phyloP scores from a whole-genome alignment of 371 early-diverging fungal genomes.

The Zancudomyces culisetae region DNA sequence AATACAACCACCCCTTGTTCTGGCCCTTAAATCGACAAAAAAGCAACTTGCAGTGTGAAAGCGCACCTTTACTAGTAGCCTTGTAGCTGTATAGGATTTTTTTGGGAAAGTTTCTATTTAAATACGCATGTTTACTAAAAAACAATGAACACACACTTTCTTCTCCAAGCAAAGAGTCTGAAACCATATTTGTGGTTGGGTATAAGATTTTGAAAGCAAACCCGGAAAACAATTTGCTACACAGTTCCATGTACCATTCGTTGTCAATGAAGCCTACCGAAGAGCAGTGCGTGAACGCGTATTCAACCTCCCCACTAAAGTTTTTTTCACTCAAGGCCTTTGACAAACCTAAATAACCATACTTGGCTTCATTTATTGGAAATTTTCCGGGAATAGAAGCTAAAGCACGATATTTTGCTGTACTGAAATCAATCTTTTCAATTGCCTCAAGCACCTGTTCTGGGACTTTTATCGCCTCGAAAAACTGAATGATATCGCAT shows the following conservation, averaged over 20 bases:
- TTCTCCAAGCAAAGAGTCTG: neutral
- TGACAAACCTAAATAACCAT: conserved; percentile 5
- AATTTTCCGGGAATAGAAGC: conserved; percentile 8
- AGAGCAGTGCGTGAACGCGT: neutral
- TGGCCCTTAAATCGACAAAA: conserved; percentile 4
- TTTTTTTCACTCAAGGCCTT: too few relatives aligned
- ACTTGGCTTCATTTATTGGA: conserved; percentile 3
- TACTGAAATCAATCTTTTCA: conserved; percentile 6
- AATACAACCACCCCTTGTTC: conserved; percentile 14
- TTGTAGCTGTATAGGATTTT: conserved; percentile 4
- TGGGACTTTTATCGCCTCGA: conserved; percentile 12
- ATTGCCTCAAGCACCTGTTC: conserved; percentile 7
- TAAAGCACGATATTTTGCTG: conserved; percentile 6
- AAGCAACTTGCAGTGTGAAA: conserved; percentile 15
- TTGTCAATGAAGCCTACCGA: conserved; percentile 1
- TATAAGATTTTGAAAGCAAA: neutral
- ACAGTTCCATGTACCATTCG: neutral
- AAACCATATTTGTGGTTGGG: neutral
- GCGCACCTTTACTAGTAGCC: conserved; percentile 1
- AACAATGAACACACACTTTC: conserved; percentile 7
- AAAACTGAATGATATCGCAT: neutral
- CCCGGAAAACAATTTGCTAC: neutral
- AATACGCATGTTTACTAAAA: conserved; percentile 3
- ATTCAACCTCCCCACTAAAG: neutral
- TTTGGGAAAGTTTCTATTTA: conserved; percentile 3